A percentile compares a stretch with the other conserved stretches of the same genome.
These are phyloP conservation scores for Vitis hybrid DNA, from an alignment of 177 flowering plant genomes.

Conservation along the genomic window DNA sequence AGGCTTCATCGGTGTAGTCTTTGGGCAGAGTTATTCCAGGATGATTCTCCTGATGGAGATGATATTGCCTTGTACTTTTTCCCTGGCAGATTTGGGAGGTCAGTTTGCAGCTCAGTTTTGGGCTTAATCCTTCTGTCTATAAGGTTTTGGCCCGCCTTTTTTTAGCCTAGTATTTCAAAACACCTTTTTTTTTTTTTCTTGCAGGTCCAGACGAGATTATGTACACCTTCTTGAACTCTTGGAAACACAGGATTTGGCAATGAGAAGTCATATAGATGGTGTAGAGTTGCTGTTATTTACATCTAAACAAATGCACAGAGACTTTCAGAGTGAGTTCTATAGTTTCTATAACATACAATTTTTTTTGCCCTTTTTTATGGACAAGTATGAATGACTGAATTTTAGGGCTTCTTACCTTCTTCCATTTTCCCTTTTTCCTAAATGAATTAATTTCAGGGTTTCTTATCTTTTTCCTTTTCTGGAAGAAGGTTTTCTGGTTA, in stretches of 20 bases:
- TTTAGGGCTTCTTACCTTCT: no score
- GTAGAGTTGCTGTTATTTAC: constrained; percentile 38
- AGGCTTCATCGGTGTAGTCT: constrained; percentile 20
- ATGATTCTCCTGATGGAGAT: constrained; percentile 20
- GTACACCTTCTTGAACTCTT: constrained; percentile 17
- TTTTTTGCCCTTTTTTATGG: background rate
- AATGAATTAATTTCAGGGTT: no score
- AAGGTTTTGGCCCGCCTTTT: background rate
- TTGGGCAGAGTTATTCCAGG: constrained; percentile 30
- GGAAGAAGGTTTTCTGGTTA: no score
- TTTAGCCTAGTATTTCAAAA: background rate
- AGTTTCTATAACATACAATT: background rate
- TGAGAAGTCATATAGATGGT: constrained; percentile 24
- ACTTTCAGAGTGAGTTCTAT: constrained; percentile 27
- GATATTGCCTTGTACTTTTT: constrained; percentile 42
- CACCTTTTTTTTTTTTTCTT: background rate
- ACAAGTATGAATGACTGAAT: background rate
- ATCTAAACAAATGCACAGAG: constrained; percentile 24
- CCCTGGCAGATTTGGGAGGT: constrained; percentile 19
- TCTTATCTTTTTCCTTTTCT: no score
- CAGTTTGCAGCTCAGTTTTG: background rate
- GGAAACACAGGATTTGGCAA: constrained; percentile 16
- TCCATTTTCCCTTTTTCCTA: no score
- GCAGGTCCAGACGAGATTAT: constrained; percentile 16
- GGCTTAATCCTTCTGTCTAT: no score